phyloP scores from a whole-genome alignment of 495 filamentous ascomycete species.

The Aspergillus steynii region DNA sequence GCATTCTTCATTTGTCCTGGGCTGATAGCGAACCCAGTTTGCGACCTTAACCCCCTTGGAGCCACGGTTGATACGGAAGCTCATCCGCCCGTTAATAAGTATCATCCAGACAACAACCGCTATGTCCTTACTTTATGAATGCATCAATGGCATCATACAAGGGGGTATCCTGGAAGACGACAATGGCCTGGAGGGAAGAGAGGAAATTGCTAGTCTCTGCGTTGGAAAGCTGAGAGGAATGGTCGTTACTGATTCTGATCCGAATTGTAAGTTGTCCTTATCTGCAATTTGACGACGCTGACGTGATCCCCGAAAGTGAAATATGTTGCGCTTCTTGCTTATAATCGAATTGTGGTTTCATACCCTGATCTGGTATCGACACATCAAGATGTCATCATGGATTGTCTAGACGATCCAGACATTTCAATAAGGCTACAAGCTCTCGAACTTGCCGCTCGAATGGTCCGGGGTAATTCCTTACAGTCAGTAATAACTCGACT shows the following conservation, averaged over 20 bases:
- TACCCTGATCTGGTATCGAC: slow-evolving; percentile 83
- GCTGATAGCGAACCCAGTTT: slow-evolving; percentile 60
- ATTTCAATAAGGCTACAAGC: slow-evolving; percentile 95
- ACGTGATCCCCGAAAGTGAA: slow-evolving; percentile 60
- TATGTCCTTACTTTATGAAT: slow-evolving; percentile 96
- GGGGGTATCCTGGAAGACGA: slow-evolving; percentile 85
- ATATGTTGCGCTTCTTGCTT: slow-evolving; percentile 94
- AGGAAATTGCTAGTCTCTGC: slow-evolving; percentile 92
- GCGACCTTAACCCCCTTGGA: slow-evolving; percentile 92
- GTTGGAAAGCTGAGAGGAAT: slow-evolving; percentile 91
- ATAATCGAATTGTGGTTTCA: slow-evolving; percentile 87
- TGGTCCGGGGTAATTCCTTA: slow-evolving; percentile 85
- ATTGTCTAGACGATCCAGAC: slow-evolving; percentile 92
- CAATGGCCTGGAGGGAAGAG: slow-evolving; percentile 72
- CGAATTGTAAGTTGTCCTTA: slow-evolving; percentile 65
- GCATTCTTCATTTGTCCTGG: background rate
- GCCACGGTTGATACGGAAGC: slow-evolving; percentile 84
- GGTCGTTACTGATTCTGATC: slow-evolving; percentile 88
- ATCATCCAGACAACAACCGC: slow-evolving; percentile 92
- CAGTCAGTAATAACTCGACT: slow-evolving; percentile 81
- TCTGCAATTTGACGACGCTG: background rate
- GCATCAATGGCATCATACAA: slow-evolving; percentile 97
- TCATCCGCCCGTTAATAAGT: slow-evolving; percentile 90
- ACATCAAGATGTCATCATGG: slow-evolving; percentile 93
- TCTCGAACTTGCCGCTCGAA: slow-evolving; percentile 84